A percentile compares a stretch with the other conserved stretches of the same genome.
Conservation (phyloP, 1,284 basidiomycete genomes). For the Fomes fomentarius region DNA sequence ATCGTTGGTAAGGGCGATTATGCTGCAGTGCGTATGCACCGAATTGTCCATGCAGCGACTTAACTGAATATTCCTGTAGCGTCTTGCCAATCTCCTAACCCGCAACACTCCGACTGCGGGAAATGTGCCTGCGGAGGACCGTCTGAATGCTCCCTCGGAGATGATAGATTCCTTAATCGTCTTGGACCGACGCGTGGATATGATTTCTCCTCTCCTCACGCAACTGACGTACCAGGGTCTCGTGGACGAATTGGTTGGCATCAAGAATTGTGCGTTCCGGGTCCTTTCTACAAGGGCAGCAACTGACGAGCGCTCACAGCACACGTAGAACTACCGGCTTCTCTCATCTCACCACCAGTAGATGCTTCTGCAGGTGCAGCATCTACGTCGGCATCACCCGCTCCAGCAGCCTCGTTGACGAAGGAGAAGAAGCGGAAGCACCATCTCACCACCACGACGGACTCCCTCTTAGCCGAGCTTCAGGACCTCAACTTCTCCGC, state of each 20-base stretch:
- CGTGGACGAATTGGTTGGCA: slow-evolving; percentile 91
- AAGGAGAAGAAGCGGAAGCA: slow-evolving; percentile 89
- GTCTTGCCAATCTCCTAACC: slow-evolving; percentile 74
- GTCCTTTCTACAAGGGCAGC: neutral
- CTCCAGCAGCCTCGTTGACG: slow-evolving; percentile 43
- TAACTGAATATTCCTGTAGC: slow-evolving; percentile 45
- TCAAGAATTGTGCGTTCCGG: slow-evolving; percentile 76
- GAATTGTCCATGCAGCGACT: too few relatives aligned
- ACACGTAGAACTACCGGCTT: slow-evolving; percentile 88
- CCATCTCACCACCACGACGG: slow-evolving; percentile 74
- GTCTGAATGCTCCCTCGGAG: slow-evolving; percentile 46
- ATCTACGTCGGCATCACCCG: slow-evolving; percentile 37
- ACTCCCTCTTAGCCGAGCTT: slow-evolving; percentile 85
- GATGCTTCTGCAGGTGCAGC: slow-evolving; percentile 47
- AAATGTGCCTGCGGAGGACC: slow-evolving; percentile 41
- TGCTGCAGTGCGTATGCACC: slow-evolving; percentile 66
- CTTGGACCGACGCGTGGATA: slow-evolving; percentile 91
- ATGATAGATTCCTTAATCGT: slow-evolving; percentile 89
- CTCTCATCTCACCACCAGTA: slow-evolving; percentile 64
- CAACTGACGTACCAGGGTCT: slow-evolving; percentile 98
- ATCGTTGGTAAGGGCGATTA: slow-evolving; percentile 94
- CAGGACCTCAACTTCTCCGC: slow-evolving; percentile 93
- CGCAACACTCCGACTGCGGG: slow-evolving; percentile 52
- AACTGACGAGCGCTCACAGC: slow-evolving; percentile 48
- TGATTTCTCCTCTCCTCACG: slow-evolving; percentile 94